Evolutionary conservation across 768 basidiomycete species (phyloP).

Genomic region (Tulasnella sp.): DNA sequence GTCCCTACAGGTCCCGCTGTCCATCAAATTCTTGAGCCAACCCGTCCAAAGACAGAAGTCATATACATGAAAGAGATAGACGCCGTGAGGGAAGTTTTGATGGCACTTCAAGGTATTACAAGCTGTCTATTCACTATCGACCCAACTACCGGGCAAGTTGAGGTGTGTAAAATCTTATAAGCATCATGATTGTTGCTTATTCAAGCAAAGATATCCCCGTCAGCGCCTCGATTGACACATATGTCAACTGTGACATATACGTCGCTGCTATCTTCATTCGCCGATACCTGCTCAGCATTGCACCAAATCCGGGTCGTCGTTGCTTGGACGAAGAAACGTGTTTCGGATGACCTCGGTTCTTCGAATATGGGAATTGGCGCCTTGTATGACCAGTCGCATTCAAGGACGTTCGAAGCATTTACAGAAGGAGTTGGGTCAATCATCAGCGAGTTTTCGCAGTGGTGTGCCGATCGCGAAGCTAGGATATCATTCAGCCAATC

Average conservation of each 20-base stretch:
- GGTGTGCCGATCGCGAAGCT: constrained; percentile 61
- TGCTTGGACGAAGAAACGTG: constrained; percentile 35
- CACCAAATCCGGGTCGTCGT: constrained; percentile 53
- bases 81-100: constrained; percentile 62
- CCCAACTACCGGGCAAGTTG: background rate
- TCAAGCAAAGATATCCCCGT: constrained; percentile 29
- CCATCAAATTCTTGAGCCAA: no score
- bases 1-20: constrained; percentile 35
- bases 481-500: constrained; percentile 46
- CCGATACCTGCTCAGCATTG: constrained; percentile 44
- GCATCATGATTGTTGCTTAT: constrained; percentile 14
- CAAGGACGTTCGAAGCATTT: constrained; percentile 60
- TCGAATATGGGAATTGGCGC: constrained; percentile 33
- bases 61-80: constrained; percentile 64
- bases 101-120: constrained; percentile 54
- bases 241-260: constrained; percentile 51
- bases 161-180: background rate
- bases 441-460: constrained; percentile 44
- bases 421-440: constrained; percentile 57
- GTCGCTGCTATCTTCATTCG: constrained; percentile 50
- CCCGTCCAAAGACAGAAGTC: no score
- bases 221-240: constrained; percentile 47
- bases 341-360: constrained; percentile 19
- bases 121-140: constrained; percentile 13
- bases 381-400: background rate